These are phyloP conservation scores for Rosa lucieae DNA, from an alignment of 306 rosid genomes.

Conservation along the genomic window DNA sequence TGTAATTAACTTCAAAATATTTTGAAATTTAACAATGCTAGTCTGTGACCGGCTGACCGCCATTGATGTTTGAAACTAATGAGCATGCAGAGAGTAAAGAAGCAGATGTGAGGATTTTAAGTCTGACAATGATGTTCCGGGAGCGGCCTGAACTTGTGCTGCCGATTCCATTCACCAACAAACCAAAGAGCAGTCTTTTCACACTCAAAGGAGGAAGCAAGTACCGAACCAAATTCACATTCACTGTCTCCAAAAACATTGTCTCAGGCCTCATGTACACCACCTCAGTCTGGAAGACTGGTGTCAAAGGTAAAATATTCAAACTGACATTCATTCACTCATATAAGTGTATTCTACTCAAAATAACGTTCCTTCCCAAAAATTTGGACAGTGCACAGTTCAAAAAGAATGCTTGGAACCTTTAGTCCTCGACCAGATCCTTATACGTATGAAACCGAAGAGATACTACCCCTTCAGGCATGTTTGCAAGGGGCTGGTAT, in stretches of 20 bases:
- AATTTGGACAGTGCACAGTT: conserved; percentile 58
- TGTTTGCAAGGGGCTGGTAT: conserved; percentile 81
- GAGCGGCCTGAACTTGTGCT: conserved; percentile 59
- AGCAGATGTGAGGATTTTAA: conserved; percentile 73
- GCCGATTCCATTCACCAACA: conserved; percentile 56
- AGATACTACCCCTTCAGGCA: conserved; percentile 79
- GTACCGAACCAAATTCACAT: conserved; percentile 55
- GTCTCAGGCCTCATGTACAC: conserved; percentile 86
- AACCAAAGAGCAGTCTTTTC: conserved; percentile 63
- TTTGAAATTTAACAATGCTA: neutral
- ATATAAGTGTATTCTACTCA: neutral
- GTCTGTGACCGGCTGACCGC: neutral
- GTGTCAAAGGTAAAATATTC: conserved; percentile 55
- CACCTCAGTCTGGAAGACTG: conserved; percentile 69
- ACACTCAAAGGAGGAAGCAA: conserved; percentile 67
- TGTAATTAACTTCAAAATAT: neutral
- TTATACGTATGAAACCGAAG: conserved; percentile 63
- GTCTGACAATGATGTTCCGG: conserved; percentile 62
- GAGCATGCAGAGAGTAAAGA: conserved; percentile 60
- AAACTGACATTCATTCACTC: neutral
- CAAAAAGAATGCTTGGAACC: conserved; percentile 82
- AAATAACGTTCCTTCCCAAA: neutral
- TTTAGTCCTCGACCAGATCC: conserved; percentile 76
- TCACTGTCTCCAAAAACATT: conserved; percentile 64
- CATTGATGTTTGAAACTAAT: neutral